A percentile compares a stretch with the other conserved stretches of the same genome.
Evolutionary conservation across 2,329 filamentous ascomycete genomes (phyloP).

Genomic region (Fusarium musae): DNA sequence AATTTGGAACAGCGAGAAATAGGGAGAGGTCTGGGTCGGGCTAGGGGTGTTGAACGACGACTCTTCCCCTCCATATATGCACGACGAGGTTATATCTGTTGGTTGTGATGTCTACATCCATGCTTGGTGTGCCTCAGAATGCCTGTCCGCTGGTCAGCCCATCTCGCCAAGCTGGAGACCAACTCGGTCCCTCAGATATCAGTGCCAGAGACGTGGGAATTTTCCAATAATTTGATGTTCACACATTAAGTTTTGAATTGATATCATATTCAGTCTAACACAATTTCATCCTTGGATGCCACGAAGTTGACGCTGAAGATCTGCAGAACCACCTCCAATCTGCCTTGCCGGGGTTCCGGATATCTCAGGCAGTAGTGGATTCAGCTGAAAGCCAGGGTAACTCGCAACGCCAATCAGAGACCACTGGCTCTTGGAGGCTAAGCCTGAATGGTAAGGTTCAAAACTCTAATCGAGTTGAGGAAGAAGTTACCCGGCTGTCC

Average conservation of each 20-base stretch:
- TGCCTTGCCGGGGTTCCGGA: too few relatives aligned
- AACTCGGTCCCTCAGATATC: neutral
- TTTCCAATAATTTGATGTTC: accelerated
- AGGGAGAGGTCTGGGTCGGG: neutral
- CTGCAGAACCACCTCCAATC: neutral
- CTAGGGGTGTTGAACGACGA: neutral
- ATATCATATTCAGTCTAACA: accelerated
- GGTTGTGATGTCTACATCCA: neutral
- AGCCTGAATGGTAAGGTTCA: neutral
- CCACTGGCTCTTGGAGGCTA: neutral
- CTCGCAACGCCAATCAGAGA: neutral
- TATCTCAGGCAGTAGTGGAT: too few relatives aligned
- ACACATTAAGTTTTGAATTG: accelerated
- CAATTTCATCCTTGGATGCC: neutral
- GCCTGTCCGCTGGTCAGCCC: neutral
- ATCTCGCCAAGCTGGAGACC: neutral
- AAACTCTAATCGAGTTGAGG: neutral
- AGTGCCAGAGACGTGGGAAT: accelerated
- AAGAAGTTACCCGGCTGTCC: neutral
- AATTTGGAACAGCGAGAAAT: neutral
- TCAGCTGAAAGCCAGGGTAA: neutral
- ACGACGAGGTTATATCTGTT: neutral
- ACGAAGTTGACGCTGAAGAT: accelerated
- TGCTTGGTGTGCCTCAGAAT: neutral
- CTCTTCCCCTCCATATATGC: neutral